Base-by-base conservation (phyloP, 768 basidiomycete genomes). In the Hebeloma cylindrosporum region DNA sequence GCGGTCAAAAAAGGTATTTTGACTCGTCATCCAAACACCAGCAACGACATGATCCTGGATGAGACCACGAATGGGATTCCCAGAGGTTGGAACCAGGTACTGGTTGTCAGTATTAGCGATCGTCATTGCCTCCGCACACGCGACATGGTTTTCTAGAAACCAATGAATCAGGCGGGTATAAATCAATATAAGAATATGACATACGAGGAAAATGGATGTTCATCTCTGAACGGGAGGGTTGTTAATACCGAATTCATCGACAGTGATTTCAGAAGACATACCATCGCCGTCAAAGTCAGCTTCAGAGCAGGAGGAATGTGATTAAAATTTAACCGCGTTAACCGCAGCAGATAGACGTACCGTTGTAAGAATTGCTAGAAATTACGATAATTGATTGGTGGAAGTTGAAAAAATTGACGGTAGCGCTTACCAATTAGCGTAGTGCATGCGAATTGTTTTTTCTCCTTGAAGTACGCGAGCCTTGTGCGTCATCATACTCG, bases 381-480 rank as follows among this genome's bases (percentile, higher is more conserved):
- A 40, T 26, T 50, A 25, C 22, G 43, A 66, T 42, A 50, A 59
- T 45, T n/a, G 29, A 20, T 18, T 34, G 14, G 37, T 44, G 21
- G 17, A 20, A 45, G 16, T 36, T 9, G 28, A 7, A 45, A 10
- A 45, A 57, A 33, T 27, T 11, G 7, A 41, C 16, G 32, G 71
- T n/a, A n/a, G n/a, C n/a, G n/a, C 82, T 40, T 47, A 95, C 93
- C 95, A 99, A 60, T 99, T 99, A 18, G 96, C 95, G 61, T 99
- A 99, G 71, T 99, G 96, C 94, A 99, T 94, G 10, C 96, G 81
- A 62, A 99, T 98, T 0, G 96, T 98, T 74, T 97, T 99, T 68
- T 99, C 96, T 18, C 95, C 96, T 50, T 83, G 79, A 50, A 99
- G 65, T 14, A 98, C 87, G 45, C 85, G 85, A 11, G 95, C 95